Conservation (phyloP, 148 eudicot genomes). For the Simmondsia chinensis region DNA sequence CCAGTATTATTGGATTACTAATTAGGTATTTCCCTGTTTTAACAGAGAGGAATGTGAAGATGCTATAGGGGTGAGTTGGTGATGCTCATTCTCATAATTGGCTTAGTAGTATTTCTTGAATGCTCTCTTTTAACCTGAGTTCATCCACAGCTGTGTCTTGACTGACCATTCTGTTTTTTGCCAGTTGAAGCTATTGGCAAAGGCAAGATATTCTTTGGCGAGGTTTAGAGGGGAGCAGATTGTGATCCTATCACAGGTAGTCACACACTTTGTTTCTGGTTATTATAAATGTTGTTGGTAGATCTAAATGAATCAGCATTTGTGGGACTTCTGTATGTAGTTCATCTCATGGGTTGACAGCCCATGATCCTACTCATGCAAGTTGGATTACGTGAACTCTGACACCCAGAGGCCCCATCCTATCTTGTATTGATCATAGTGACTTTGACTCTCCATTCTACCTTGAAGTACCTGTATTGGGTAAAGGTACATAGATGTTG, state of each 20-base stretch:
- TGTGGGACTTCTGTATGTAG: no score
- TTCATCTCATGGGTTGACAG: no score
- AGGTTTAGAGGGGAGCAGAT: conserved; percentile 85
- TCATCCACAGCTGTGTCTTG: not conserved
- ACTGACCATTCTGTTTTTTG: conserved; percentile 5
- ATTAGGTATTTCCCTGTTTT: conserved; percentile 3
- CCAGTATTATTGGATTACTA: conserved; percentile 2
- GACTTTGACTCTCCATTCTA: no score
- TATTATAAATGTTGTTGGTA: no score
- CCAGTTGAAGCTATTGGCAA: conserved; percentile 73
- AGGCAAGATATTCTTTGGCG: conserved; percentile 82
- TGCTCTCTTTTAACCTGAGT: not conserved
- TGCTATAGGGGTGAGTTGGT: conserved; percentile 64
- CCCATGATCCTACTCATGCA: no score
- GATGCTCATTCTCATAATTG: conserved; percentile 1
- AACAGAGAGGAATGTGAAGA: conserved; percentile 94
- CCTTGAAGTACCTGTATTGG: no score
- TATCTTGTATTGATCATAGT: no score
- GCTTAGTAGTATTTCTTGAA: not conserved
- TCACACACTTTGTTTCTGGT: not conserved
- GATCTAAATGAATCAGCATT: no score
- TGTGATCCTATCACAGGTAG: conserved; percentile 87
- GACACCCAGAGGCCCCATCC: no score
- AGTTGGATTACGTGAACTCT: no score
- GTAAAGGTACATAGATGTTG: no score